Percentiles rank a stretch among this genome's conserved stretches.
phyloP scores from a whole-genome alignment of 352 stramenopile genomes.

The Pythium brassicae region DNA sequence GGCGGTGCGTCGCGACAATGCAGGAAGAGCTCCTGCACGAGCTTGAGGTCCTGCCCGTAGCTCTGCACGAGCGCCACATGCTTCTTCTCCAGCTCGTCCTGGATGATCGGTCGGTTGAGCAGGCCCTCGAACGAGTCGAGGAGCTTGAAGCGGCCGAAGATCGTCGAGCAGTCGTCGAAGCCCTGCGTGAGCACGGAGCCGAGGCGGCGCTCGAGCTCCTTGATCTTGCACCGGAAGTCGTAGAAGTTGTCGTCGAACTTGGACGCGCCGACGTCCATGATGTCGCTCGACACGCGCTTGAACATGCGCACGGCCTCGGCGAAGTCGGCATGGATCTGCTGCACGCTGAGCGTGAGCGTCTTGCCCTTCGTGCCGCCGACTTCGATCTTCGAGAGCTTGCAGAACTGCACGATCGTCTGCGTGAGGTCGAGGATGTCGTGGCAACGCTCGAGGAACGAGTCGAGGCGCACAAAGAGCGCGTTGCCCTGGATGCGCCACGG shows the following conservation, averaged over 20 bases:
- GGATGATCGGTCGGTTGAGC: conserved; percentile 94
- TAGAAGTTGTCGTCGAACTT: conserved; percentile 99
- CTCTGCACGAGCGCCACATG: conserved; percentile 95
- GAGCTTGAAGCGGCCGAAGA: conserved; percentile 97
- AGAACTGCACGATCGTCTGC: conserved; percentile 98
- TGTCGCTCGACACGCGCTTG: conserved; percentile 96
- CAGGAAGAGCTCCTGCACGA: conserved; percentile 97
- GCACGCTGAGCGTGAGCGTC: conserved; percentile 90
- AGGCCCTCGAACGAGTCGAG: conserved; percentile 96
- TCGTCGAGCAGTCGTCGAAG: conserved; percentile 97
- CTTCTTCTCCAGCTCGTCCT: conserved; percentile 97
- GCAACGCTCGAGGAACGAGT: conserved; percentile 96
- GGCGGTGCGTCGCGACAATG: conserved; percentile 90
- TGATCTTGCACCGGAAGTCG: conserved; percentile 96
- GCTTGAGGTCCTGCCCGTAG: conserved; percentile 95
- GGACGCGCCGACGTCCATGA: conserved; percentile 96
- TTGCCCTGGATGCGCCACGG: conserved; percentile 98
- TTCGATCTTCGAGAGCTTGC: conserved; percentile 97
- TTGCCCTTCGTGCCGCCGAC: conserved; percentile 97
- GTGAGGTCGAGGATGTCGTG: conserved; percentile 98
- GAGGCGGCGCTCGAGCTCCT: conserved; percentile 96
- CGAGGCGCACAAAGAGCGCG: conserved; percentile 95
- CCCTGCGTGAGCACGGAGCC: conserved; percentile 95
- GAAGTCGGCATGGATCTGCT: conserved; percentile 97
- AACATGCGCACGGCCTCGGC: conserved; percentile 92